Percentiles rank a stretch among this genome's conserved stretches.
phyloP scores from a whole-genome alignment of 176 grass and related monocot genomes.

The Alopecurus myosuroides region DNA sequence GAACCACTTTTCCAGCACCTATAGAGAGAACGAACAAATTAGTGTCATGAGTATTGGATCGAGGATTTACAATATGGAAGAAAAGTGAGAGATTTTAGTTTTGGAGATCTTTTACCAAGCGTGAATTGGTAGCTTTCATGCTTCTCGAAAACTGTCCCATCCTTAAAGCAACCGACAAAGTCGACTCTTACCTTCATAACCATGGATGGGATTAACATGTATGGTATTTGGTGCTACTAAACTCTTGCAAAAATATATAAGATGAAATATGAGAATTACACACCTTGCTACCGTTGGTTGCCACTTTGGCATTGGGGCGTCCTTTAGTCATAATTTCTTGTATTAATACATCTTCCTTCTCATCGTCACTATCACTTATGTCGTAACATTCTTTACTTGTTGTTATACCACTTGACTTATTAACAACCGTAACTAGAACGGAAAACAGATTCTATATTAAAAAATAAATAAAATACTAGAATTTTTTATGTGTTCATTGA shows the following conservation, averaged over 20 bases:
- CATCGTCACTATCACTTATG: background rate
- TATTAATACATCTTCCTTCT: background rate
- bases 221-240: background rate
- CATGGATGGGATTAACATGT: background rate
- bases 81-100: background rate
- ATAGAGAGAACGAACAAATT: background rate
- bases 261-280: background rate
- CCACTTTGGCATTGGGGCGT: background rate
- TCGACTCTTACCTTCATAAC: background rate
- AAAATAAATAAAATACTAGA: background rate
- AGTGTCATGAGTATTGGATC: background rate
- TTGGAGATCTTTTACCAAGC: background rate
- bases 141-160: background rate
- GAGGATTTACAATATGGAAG: background rate
- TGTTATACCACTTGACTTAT: no score
- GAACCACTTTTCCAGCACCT: background rate
- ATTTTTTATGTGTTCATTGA: background rate
- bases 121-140: background rate
- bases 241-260: background rate
- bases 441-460: background rate
- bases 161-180: background rate
- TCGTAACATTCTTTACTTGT: background rate
- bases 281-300: background rate
- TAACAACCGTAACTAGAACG: background rate
- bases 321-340: background rate